Percentiles rank a stretch among this genome's conserved stretches.
phyloP scores from a whole-genome alignment of 2,329 filamentous ascomycete species.

The Colletotrichum tofieldiae region DNA sequence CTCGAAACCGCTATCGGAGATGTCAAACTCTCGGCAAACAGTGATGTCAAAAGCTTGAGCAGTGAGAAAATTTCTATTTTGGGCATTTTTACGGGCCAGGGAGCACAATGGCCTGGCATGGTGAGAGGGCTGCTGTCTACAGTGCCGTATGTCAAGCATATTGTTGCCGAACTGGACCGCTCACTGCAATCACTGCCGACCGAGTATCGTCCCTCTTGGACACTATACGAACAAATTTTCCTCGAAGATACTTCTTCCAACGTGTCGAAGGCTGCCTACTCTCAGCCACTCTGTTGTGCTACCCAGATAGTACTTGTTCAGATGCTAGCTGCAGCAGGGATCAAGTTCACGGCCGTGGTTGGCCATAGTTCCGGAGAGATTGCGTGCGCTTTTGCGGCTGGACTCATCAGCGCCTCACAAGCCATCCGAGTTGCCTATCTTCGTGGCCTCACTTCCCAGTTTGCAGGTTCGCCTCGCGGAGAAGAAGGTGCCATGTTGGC shows the following conservation, averaged over 20 bases:
- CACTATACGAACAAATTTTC: conserved; percentile 46
- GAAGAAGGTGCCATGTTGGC: conserved; percentile 48
- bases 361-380: conserved; percentile 68
- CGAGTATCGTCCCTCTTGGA: conserved; percentile 48
- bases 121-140: conserved; percentile 34
- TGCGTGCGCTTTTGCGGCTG: conserved; percentile 64
- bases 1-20: conserved; percentile 14
- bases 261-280: conserved; percentile 44
- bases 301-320: conserved; percentile 48
- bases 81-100: conserved; percentile 52
- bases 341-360: conserved; percentile 55
- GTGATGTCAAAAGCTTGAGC: too few species aligned
- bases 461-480: conserved; percentile 16
- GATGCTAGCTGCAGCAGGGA: conserved; percentile 48
- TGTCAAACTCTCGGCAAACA: too few species aligned
- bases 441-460: conserved; percentile 36
- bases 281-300: conserved; percentile 39
- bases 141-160: conserved; percentile 21
- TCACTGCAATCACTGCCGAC: conserved; percentile 43
- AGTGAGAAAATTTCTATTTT: conserved; percentile 22
- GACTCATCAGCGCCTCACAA: conserved; percentile 52
- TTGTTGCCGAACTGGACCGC: conserved; percentile 46
- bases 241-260: conserved; percentile 42
- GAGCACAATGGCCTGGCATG: conserved; percentile 51
- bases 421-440: conserved; percentile 48